Base-by-base conservation (phyloP, 108 stramenopile species). In the Skeletonema potamos region DNA sequence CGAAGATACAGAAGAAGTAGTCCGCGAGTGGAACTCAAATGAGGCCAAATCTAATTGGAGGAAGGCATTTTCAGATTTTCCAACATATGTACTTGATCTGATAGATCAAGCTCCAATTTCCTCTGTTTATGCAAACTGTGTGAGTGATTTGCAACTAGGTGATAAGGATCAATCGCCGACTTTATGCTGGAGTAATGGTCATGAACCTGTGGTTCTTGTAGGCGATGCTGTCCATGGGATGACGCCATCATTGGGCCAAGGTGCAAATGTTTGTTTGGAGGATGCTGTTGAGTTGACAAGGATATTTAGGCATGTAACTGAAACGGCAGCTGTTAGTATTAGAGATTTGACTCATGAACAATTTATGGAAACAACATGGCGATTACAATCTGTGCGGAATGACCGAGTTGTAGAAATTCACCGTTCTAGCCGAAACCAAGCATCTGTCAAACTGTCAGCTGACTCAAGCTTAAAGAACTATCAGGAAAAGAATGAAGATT, bases 181-280 rank as follows among this genome's bases (percentile, higher is more conserved):
- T 8, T 32, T 59, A 17, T 32, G 24, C 8, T 64, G 63, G 63
- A 51, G 36, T 20, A 34, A 59, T 15, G 58, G 58, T 13, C 10
- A 41, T 22, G 66, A 58, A 9, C 61, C 62, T 17, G 5, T 63
- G 15, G 6, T 68, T 4, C 39, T 68, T 24, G 20, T 68, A 6
- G 66, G 66, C 6, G 66, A 68, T 59, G 66, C 66, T 3, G 66
- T 58, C 0, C 66, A 68, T 34, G 34, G 27, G 3, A 68, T 59
- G 66, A 59, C 66, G 4, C 66, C 66, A 1, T 58, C 55, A 1
- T 4, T 68, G 0, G 66, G 57, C 6, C 66, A 68, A 20, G 66
- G 66, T 10, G 66, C 66, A 10, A 59, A 59, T 33, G 30, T 68
- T 57, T 57, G 57, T 17, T 15, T 67, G 26, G 66, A 67, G 66